Base-by-base conservation (phyloP, 2,329 filamentous ascomycete genomes). In the Kalmusia sp. region DNA sequence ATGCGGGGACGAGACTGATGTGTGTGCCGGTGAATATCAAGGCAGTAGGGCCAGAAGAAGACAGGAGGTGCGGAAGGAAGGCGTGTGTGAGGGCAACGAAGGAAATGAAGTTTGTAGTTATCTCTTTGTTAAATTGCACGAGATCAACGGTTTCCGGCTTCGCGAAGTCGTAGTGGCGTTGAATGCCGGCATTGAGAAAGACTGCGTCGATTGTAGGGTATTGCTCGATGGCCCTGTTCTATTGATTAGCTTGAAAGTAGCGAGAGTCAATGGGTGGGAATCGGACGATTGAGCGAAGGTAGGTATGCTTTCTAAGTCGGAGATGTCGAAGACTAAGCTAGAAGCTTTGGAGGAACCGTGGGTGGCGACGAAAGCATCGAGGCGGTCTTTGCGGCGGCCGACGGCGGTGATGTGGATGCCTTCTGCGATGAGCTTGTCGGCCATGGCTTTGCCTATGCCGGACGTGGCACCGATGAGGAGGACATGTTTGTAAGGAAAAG, bases 181-280 rank as follows among this genome's bases (percentile, higher is more conserved):
- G 84, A 27, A 83, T 75, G 7, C 84, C 84, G 0, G 84, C 80
- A 64, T 86, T 87, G 45, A 87, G 71, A 49, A 87, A 68, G 22
- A 88, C 64, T 58, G 79, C 80, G 69, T 86, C 83, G 24, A 87
- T 77, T 24, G 78, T 71, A 0, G 83, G 81, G 62, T 83, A 76
- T 1, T 64, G 58, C 12, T 65, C 54, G 6, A 72, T 68, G 27
- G 79, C 58, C 12, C 67, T 70, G 21, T 22, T 3, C 8, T 19
- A 4, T 3, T 30, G 19, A 19, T 53, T 27, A 53, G 33, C 15
- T 40, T 46, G 4, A 9, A 9, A 8, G 4, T 4, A 6, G n/a
- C 6, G 19, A 22, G 30, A 6, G n/a, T n/a, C n/a, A 6, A 27
- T 30, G n/a, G 22, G 31, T 6, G 2, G 7, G 22, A 14, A 61